Conservation (phyloP, 108 stramenopile genomes). For the Aurantiochytrium sp. region DNA sequence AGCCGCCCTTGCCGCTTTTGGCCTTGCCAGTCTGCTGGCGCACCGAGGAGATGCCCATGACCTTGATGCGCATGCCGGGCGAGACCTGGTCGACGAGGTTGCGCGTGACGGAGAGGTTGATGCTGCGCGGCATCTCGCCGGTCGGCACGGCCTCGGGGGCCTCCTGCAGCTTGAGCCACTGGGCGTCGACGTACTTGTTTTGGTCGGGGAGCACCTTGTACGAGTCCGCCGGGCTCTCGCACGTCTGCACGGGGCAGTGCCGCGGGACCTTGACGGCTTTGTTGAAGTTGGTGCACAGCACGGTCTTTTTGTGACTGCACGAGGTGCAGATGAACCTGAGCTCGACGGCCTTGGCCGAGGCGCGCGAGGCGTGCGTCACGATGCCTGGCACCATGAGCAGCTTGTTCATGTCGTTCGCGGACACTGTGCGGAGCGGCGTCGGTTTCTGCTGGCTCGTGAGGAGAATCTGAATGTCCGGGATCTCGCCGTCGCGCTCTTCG, state of each 20-base stretch:
- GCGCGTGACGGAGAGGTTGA: conserved; percentile 83
- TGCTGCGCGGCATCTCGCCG: conserved; percentile 87
- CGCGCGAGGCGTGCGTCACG: conserved; percentile 77
- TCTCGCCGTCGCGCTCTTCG: conserved; percentile 41
- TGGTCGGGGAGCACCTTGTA: conserved; percentile 85
- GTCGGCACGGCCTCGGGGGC: conserved; percentile 65
- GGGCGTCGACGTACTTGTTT: conserved; percentile 83
- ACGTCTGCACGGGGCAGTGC: conserved; percentile 46
- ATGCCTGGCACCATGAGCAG: conserved; percentile 90
- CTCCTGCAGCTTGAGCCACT: conserved; percentile 95
- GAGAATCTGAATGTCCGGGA: conserved; percentile 46
- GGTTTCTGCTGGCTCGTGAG: conserved; percentile 48
- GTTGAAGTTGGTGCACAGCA: conserved; percentile 46
- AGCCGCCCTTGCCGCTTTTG: conserved; percentile 33
- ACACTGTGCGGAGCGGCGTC: conserved; percentile 76
- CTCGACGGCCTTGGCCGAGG: conserved; percentile 72
- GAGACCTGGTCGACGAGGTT: conserved; percentile 82
- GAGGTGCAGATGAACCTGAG: conserved; percentile 75
- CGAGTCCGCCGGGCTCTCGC: conserved; percentile 38
- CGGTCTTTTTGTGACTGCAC: conserved; percentile 63
- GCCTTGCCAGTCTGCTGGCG: conserved; percentile 55
- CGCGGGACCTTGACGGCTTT: conserved; percentile 60
- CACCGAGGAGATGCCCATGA: conserved; percentile 83
- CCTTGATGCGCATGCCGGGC: conserved; percentile 83
- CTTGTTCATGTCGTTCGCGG: conserved; percentile 85